Base-by-base conservation (phyloP, 257 asterid species). In the Cinchona pubescens region DNA sequence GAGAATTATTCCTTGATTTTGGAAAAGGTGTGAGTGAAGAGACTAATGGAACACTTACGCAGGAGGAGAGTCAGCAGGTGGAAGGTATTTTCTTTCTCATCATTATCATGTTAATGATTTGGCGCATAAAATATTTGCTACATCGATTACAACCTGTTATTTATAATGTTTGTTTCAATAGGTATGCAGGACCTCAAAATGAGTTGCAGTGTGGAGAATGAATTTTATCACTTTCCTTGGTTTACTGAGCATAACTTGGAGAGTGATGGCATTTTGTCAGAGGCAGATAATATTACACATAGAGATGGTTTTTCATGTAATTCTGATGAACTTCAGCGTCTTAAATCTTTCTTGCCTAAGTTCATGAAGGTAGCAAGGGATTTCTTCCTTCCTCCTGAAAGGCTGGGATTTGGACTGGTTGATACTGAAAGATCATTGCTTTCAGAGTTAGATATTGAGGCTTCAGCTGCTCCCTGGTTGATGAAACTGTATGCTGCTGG, bases 381-480 rank as follows among this genome's bases (percentile, higher is more conserved):
- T 64, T 87, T 84, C 83, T 85, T 90, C 82, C 86, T 94, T 81
- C 97, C 96, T 71, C 96, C 92, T 77, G 96, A 94, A 78, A 86
- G 90, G 85, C 71, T 82, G 74, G 82, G 83, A 79, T 92, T 89
- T 81, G 97, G 96, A 40, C 72, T 89, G 79, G 83, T 92, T 84
- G n/a, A n/a, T n/a, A 79, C 77, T 65, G 95, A 94, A 27, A 84
- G 86, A 82, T 87, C 91, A 77, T 88, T 94, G 66, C 87, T 92
- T 69, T 83, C 92, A 0, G 80, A 84, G 83, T 86, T 88, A 62
- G 84, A 85, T 73, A 60, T 88, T 60, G 89, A 83, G 75, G 95
- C 87, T 77, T 85, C 92, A 25, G 83, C 78, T 74, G 83, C 79
- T 74, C 80, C 95, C 40, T 89, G 99, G 95, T 74, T 79, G 81